Evolutionary conservation across 2,329 filamentous ascomycete species (phyloP), one percentile per base, ranked within the genome.

Genomic region (Dryadomyces quercus-mongolicae): DNA sequence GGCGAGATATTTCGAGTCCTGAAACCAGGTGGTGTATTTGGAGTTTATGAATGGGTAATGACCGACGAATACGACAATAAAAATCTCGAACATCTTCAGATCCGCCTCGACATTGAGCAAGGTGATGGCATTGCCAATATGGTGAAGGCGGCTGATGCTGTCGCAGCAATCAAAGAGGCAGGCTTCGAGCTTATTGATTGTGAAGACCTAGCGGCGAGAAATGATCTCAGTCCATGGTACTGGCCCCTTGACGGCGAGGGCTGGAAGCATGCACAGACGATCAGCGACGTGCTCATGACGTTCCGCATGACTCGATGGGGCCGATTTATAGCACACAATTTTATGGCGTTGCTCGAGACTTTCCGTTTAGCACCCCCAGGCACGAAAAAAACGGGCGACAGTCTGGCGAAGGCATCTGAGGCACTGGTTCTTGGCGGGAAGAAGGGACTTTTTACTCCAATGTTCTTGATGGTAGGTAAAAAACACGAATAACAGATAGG

Each of bases 41-140:
- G 92, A 66, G 92, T 97, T 52, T 98, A 97, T 73, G 93, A 98
- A 72, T 97, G 93, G 93, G 77, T 97, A 65, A 97, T 98, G 93
- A 97, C 91, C 7, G 91, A 96, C 59, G 75, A 84, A 25, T 98
- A 96, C 71, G 86, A 97, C 73, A 92, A 95, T 67, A 77, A 86
- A 57, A 90, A 96, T 76, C 70, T 87, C 1, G 77, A 83, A 64
- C 93, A 97, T 74, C 86, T 90, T 61, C 82, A 88, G 67, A 93
- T 97, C 66, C 88, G 93, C 59, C 82, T 96, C 18, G 91, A 86
- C 60, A 98, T 98, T 60, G 93, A 98, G 76, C 84, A 89, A 67
- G 93, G 93, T 64, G 86, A 97, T 66, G 93, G 93, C 62, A 97
- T 98, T 68, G 90, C 89, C 64, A 96, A 96, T 75, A 96, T 98